These are phyloP conservation scores for Kwoniella dejecticola DNA, from an alignment of 768 basidiomycete species.

Conservation along the genomic window DNA sequence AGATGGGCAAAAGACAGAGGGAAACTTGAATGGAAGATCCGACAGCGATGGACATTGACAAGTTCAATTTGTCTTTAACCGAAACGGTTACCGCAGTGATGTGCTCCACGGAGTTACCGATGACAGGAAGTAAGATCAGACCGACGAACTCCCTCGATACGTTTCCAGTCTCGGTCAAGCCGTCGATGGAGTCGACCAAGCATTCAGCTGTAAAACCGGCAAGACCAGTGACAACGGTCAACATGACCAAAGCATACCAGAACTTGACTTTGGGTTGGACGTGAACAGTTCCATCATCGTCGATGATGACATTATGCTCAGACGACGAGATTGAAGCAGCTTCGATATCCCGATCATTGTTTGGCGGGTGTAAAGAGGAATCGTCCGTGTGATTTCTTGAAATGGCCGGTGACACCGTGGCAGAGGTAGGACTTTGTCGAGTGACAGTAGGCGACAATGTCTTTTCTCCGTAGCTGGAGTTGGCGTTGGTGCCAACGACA, in stretches of 20 bases:
- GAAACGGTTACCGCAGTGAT: slow-evolving; percentile 89
- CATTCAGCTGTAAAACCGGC: slow-evolving; percentile 50
- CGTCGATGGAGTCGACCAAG: slow-evolving; percentile 45
- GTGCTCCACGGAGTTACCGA: slow-evolving; percentile 67
- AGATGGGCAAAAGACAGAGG: slow-evolving; percentile 47
- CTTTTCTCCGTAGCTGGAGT: slow-evolving; percentile 1
- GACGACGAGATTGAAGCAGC: slow-evolving; percentile 5
- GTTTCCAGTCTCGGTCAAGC: slow-evolving; percentile 35
- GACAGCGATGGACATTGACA: slow-evolving; percentile 83
- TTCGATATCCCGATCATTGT: slow-evolving; percentile 8
- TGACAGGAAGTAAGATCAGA: slow-evolving; percentile 84
- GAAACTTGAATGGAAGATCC: slow-evolving; percentile 51
- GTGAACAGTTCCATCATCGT: slow-evolving; percentile 28
- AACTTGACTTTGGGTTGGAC: slow-evolving; percentile 32
- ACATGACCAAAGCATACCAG: slow-evolving; percentile 40
- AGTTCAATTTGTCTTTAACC: slow-evolving; percentile 78
- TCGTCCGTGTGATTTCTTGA: slow-evolving; percentile 1
- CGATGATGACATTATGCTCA: slow-evolving; percentile 12
- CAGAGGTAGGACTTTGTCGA: not conserved
- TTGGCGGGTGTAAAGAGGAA: not conserved
- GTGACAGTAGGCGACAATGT: slow-evolving; percentile 6
- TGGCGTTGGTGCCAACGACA: not conserved
- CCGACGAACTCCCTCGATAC: slow-evolving; percentile 80
- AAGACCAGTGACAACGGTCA: slow-evolving; percentile 45
- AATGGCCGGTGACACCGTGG: slow-evolving; percentile 1